Evolutionary conservation across 768 basidiomycete genomes (phyloP).

Genomic region (Hypholoma sublateritium): DNA sequence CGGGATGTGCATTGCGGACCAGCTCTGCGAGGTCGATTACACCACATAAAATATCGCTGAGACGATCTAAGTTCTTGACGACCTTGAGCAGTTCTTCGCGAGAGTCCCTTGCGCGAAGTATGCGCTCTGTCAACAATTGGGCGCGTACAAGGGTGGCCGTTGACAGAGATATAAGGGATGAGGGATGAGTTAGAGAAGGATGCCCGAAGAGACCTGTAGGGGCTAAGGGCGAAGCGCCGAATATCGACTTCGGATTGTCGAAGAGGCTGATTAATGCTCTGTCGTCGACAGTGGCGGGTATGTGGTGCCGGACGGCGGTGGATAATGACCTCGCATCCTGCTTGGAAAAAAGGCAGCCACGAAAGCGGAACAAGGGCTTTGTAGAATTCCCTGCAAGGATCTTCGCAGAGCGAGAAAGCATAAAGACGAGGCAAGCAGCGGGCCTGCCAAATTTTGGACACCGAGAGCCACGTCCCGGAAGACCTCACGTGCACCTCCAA

Average conservation of each 20-base stretch:
- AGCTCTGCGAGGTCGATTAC: conserved; percentile 97
- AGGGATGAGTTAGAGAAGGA: conserved; percentile 65
- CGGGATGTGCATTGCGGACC: conserved; percentile 91
- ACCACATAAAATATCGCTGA: conserved; percentile 94
- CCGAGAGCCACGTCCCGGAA: neutral
- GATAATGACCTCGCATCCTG: conserved; percentile 30
- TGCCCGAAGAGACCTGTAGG: conserved; percentile 87
- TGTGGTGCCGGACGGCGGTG: conserved; percentile 41
- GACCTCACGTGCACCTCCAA: neutral
- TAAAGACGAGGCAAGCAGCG: conserved; percentile 20
- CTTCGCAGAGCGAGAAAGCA: conserved; percentile 43
- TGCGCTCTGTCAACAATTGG: conserved; percentile 79
- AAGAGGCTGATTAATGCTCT: conserved; percentile 66
- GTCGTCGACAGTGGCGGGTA: conserved; percentile 68
- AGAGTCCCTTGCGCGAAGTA: conserved; percentile 71
- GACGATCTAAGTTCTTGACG: conserved; percentile 93
- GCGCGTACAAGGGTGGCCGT: conserved; percentile 81
- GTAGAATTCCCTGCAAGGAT: conserved; percentile 35
- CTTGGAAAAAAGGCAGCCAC: conserved; percentile 40
- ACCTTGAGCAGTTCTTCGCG: conserved; percentile 77
- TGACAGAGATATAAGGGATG: conserved; percentile 69
- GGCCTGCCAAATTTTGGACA: conserved; percentile 2
- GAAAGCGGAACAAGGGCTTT: conserved; percentile 37
- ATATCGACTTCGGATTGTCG: conserved; percentile 54
- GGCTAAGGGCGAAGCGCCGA: conserved; percentile 41